phyloP scores from a whole-genome alignment of 1,284 basidiomycete genomes.

The Sanghuangporus weigelae region DNA sequence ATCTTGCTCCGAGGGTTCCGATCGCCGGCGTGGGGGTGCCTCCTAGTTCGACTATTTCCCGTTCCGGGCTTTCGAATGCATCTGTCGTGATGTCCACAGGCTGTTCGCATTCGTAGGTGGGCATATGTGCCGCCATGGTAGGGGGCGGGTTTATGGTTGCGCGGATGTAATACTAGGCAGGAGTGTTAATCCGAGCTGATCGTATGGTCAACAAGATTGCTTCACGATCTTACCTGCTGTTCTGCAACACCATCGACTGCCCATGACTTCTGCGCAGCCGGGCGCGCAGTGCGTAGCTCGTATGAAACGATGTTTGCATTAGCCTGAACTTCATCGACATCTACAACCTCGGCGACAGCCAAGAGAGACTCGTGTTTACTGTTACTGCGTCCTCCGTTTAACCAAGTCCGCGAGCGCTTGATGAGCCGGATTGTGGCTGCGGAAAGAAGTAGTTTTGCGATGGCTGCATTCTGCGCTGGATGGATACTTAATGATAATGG shows the following conservation, averaged over 20 bases:
- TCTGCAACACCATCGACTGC: conserved; percentile 23
- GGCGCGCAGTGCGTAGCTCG: conserved; percentile 25
- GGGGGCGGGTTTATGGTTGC: conserved; percentile 32
- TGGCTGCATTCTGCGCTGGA: conserved; percentile 33
- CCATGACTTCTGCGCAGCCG: conserved; percentile 29
- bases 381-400: conserved; percentile 23
- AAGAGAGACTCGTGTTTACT: conserved; percentile 25
- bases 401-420: conserved; percentile 31
- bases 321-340: conserved; percentile 24
- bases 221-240: conserved; percentile 24
- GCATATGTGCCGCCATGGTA: conserved; percentile 31
- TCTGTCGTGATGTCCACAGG: conserved; percentile 38
- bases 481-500: conserved; percentile 35
- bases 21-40: conserved; percentile 5
- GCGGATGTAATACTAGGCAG: conserved; percentile 35
- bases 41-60: conserved; percentile 1
- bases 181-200: not conserved
- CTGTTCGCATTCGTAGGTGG: conserved; percentile 35
- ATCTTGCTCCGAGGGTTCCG: not conserved
- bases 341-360: conserved; percentile 22
- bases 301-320: conserved; percentile 25
- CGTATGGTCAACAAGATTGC: not conserved
- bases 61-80: conserved; percentile 28
- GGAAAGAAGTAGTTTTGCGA: conserved; percentile 32
- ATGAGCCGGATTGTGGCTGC: conserved; percentile 35